These are phyloP conservation scores for Yamadazyma siamensis DNA, from an alignment of 1,139 yeast species.

Conservation along the genomic window DNA sequence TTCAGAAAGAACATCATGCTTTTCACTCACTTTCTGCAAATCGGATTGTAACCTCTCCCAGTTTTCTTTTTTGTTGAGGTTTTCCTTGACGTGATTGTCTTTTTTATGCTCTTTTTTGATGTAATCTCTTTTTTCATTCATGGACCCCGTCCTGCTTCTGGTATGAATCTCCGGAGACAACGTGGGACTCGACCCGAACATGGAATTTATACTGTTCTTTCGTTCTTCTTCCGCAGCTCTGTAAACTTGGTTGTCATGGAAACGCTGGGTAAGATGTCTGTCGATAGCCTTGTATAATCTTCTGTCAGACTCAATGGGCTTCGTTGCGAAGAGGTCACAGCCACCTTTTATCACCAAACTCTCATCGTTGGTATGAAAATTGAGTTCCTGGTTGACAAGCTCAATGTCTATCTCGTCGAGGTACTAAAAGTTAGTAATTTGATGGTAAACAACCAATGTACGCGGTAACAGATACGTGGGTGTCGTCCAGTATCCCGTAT, in stretches of 20 bases:
- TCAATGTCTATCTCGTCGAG: conserved; percentile 91
- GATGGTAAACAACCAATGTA: too few species aligned
- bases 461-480: too few species aligned
- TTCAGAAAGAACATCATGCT: too few species aligned
- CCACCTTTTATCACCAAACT: conserved; percentile 77
- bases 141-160: conserved; percentile 9
- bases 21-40: too few species aligned
- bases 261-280: conserved; percentile 64
- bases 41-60: too few species aligned
- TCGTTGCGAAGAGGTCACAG: conserved; percentile 90
- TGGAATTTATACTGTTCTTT: conserved; percentile 32
- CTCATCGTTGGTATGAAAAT: conserved; percentile 84
- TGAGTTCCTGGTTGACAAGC: conserved; percentile 79
- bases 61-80: too few species aligned
- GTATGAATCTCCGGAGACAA: conserved; percentile 18
- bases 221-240: conserved; percentile 41
- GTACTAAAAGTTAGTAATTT: conserved; percentile 44
- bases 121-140: conserved; percentile 5
- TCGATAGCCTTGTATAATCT: conserved; percentile 86
- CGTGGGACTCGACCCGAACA: conserved; percentile 37
- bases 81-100: conserved; percentile 17
- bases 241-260: conserved; percentile 43
- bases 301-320: conserved; percentile 86
- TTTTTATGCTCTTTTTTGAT: too few species aligned
- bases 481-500: too few species aligned